Conservation (phyloP, 2,329 filamentous ascomycete genomes). For the Emergomyces africanus region DNA sequence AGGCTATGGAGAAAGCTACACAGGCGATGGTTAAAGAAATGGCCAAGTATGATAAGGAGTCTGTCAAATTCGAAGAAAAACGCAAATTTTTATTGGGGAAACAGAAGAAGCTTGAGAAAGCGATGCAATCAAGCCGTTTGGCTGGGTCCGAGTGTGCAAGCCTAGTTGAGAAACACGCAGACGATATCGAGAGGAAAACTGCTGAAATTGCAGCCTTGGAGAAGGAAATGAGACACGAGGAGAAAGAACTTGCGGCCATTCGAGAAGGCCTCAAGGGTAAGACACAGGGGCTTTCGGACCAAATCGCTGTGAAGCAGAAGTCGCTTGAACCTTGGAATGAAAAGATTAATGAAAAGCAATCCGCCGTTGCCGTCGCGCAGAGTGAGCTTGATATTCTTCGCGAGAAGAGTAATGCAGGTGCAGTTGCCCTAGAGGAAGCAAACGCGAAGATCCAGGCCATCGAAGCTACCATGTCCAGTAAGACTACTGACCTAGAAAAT, state of each 20-base stretch:
- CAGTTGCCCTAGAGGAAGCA: constrained; percentile 70
- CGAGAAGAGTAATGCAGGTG: constrained; percentile 79
- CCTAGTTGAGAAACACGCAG: constrained; percentile 61
- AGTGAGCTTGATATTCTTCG: constrained; percentile 85
- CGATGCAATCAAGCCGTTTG: constrained; percentile 62
- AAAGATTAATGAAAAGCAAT: constrained; percentile 94
- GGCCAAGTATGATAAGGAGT: constrained; percentile 88
- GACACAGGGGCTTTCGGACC: constrained; percentile 84
- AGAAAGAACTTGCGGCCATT: constrained; percentile 69
- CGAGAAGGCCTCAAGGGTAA: constrained; percentile 86
- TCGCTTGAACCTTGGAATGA: constrained; percentile 91
- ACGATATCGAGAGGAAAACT: constrained; percentile 64
- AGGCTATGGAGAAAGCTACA: constrained; percentile 66
- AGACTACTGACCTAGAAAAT: constrained; percentile 60
- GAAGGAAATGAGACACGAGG: constrained; percentile 60
- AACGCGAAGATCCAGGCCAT: constrained; percentile 65
- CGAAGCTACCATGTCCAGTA: constrained; percentile 56
- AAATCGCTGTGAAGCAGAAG: constrained; percentile 87
- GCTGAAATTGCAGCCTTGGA: constrained; percentile 68
- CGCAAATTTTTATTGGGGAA: constrained; percentile 85
- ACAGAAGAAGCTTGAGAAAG: constrained; percentile 88
- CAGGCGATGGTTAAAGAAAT: constrained; percentile 74
- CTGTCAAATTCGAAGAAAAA: constrained; percentile 96
- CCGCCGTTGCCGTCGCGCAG: constrained; percentile 83
- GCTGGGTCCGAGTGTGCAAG: constrained; percentile 62